phyloP scores from a whole-genome alignment of 768 basidiomycete genomes.

The Inosperma sp. region DNA sequence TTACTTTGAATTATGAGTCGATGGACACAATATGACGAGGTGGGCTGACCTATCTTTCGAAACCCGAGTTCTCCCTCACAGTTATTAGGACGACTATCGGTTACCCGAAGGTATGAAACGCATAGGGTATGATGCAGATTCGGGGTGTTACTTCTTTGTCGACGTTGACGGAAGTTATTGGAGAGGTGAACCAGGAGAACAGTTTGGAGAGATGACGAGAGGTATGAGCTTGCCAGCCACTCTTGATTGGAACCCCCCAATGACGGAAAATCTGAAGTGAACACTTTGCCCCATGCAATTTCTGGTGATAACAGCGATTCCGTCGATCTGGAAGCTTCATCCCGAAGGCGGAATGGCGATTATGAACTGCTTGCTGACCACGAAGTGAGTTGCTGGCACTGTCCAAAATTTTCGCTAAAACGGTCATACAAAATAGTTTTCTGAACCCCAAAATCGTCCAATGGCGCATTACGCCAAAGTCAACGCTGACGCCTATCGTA shows the following conservation, averaged over 20 bases:
- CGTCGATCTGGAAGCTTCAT: conserved; percentile 51
- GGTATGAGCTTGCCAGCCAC: conserved; percentile 27
- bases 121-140: conserved; percentile 74
- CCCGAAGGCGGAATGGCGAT: conserved; percentile 44
- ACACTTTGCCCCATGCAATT: conserved; percentile 1
- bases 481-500: conserved; percentile 48
- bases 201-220: conserved; percentile 54
- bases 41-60: conserved; percentile 16
- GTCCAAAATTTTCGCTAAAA: background rate
- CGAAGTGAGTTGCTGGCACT: conserved; percentile 36
- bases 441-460: conserved; percentile 16
- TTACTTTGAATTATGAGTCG: conserved; percentile 17
- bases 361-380: conserved; percentile 53
- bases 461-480: conserved; percentile 29
- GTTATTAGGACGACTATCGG: conserved; percentile 43
- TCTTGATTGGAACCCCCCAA: background rate
- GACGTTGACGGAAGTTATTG: conserved; percentile 53
- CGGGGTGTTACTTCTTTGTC: conserved; percentile 59
- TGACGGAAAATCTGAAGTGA: background rate
- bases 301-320: background rate
- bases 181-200: conserved; percentile 54
- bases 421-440: conserved; percentile 4
- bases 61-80: background rate
- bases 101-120: conserved; percentile 58
- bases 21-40: conserved; percentile 47